phyloP scores from a whole-genome alignment of 768 basidiomycete species.

The Cubamyces sp. region DNA sequence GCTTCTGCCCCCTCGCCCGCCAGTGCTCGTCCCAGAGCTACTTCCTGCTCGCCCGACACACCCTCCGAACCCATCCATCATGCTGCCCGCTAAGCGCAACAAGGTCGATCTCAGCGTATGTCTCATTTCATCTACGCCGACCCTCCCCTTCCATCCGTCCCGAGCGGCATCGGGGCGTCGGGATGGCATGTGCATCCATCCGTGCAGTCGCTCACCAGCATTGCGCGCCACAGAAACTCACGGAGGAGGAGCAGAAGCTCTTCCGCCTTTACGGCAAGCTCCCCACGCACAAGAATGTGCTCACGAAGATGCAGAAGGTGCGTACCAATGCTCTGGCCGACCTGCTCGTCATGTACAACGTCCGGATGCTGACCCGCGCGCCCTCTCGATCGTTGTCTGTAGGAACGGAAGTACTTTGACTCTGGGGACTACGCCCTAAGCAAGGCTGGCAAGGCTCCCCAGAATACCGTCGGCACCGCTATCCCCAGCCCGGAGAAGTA shows the following conservation, averaged over 20 bases:
- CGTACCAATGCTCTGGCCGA: constrained; percentile 23
- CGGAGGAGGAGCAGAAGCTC: constrained; percentile 90
- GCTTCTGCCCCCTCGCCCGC: constrained; percentile 3
- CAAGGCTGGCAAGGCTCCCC: constrained; percentile 91
- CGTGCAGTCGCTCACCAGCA: background rate
- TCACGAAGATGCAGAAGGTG: constrained; percentile 96
- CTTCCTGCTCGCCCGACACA: constrained; percentile 15
- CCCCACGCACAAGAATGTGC: constrained; percentile 89
- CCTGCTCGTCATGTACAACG: background rate
- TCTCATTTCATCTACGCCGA: constrained; percentile 13
- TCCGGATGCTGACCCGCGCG: constrained; percentile 13
- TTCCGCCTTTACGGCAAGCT: constrained; percentile 95
- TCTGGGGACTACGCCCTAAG: constrained; percentile 98
- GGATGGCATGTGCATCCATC: too few species aligned
- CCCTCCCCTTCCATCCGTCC: constrained; percentile 2
- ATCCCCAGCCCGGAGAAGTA: constrained; percentile 99
- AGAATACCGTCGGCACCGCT: constrained; percentile 89
- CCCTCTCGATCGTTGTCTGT: constrained; percentile 17
- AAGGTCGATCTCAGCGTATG: constrained; percentile 94
- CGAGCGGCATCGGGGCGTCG: constrained; percentile 12
- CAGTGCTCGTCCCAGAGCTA: constrained; percentile 25
- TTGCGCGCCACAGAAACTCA: constrained; percentile 61
- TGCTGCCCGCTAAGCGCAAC: constrained; percentile 82
- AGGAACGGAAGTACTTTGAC: constrained; percentile 99
- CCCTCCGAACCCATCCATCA: constrained; percentile 33